A percentile compares a stretch with the other conserved stretches of the same genome.
phyloP scores from a whole-genome alignment of 371 early-diverging fungal species.

The Actinomucor elegans region DNA sequence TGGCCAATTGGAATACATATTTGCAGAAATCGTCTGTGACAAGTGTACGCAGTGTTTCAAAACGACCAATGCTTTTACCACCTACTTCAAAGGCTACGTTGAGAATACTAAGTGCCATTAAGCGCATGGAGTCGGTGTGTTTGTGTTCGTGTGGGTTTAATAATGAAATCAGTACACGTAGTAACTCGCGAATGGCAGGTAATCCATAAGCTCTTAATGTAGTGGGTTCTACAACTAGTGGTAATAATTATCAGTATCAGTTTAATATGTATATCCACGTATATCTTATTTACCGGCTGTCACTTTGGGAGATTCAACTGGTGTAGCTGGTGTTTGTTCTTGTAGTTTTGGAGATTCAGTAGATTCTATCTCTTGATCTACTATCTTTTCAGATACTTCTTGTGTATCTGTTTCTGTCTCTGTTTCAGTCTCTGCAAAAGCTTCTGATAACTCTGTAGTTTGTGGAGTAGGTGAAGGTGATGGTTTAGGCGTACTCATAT shows the following conservation, averaged over 20 bases:
- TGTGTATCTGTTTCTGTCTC: neutral
- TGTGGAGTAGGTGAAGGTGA: conserved; percentile 26
- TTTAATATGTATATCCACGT: too few relatives aligned
- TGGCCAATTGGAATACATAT: conserved; percentile 77
- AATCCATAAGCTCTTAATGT: conserved; percentile 68
- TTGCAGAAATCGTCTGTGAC: conserved; percentile 86
- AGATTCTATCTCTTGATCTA: neutral
- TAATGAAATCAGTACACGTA: conserved; percentile 87
- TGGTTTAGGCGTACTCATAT: conserved; percentile 43
- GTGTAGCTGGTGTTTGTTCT: neutral
- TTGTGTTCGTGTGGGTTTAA: conserved; percentile 88
- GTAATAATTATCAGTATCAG: too few relatives aligned
- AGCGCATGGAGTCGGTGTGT: conserved; percentile 92
- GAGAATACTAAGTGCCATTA: conserved; percentile 81
- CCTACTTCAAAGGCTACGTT: conserved; percentile 84
- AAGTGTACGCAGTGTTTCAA: conserved; percentile 65
- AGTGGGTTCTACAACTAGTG: conserved; percentile 1
- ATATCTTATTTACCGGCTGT: neutral
- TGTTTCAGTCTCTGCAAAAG: neutral
- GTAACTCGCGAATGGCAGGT: conserved; percentile 85
- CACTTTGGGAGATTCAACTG: neutral
- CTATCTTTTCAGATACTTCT: neutral
- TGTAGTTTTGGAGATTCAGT: neutral
- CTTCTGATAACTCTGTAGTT: too few relatives aligned
- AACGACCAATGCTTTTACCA: conserved; percentile 76